Conservation (phyloP, 2,329 filamentous ascomycete species). For the Hymenotorrendiella dingleyae region DNA sequence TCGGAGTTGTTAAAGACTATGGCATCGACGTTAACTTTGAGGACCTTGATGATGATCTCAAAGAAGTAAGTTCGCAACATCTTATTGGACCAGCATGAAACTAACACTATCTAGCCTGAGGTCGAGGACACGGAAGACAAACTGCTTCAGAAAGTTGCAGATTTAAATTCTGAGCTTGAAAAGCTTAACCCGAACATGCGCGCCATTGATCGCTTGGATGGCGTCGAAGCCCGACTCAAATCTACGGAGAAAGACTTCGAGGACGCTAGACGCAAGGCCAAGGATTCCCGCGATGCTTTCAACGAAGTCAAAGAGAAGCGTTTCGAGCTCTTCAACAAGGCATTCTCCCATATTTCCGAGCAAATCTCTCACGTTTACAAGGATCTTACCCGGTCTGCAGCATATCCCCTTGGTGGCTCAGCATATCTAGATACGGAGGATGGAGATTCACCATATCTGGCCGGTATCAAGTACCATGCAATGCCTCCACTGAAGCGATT, state of each 20-base stretch:
- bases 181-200: conserved; percentile 97
- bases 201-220: conserved; percentile 84
- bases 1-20: conserved; percentile 73
- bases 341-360: conserved; percentile 89
- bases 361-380: conserved; percentile 93
- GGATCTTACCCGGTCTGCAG: conserved; percentile 81
- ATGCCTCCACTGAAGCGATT: conserved; percentile 99
- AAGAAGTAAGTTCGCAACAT: conserved; percentile 51
- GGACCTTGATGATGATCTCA: conserved; percentile 73
- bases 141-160: conserved; percentile 70
- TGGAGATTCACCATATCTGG: conserved; percentile 91
- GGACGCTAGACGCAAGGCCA: conserved; percentile 68
- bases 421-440: conserved; percentile 88
- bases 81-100: conserved; percentile 26
- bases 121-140: conserved; percentile 67
- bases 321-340: conserved; percentile 89
- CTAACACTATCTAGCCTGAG: conserved; percentile 47
- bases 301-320: conserved; percentile 75
- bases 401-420: conserved; percentile 89
- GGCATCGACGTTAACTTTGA: conserved; percentile 88
- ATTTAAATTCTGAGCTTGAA: conserved; percentile 73
- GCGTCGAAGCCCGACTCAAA: conserved; percentile 75
- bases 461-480: conserved; percentile 95
- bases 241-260: conserved; percentile 87
- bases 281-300: conserved; percentile 75